phyloP scores from a whole-genome alignment of 345 rosid genomes.

The Orychophragmus violaceus region DNA sequence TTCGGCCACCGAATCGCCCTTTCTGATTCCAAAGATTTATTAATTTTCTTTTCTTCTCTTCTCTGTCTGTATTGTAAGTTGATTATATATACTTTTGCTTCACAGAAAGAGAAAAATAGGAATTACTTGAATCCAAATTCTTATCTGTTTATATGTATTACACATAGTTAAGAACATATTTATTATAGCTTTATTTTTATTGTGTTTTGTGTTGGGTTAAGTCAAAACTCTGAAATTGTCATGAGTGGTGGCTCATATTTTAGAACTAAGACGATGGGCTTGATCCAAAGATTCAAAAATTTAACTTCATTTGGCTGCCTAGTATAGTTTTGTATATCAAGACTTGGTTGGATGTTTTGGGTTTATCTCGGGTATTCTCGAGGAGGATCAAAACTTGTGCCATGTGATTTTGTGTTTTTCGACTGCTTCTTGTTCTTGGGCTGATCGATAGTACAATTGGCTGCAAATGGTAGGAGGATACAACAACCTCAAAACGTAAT shows the following conservation, averaged over 20 bases:
- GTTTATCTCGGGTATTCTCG: not conserved
- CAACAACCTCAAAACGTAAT: not conserved
- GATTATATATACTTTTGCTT: conserved; percentile 12
- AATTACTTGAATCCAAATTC: conserved; percentile 9
- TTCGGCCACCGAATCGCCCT: conserved; percentile 46
- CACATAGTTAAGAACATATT: not conserved
- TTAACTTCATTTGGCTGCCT: not conserved
- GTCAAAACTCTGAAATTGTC: not conserved
- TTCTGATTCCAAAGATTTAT: conserved; percentile 23
- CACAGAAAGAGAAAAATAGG: conserved; percentile 14
- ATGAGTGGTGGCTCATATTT: not conserved
- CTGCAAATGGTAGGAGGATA: too few species aligned
- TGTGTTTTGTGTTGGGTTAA: not conserved
- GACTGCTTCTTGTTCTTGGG: not conserved
- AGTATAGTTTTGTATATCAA: not conserved
- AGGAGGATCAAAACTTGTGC: not conserved
- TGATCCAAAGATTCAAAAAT: not conserved
- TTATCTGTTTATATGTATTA: not conserved
- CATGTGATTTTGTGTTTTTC: too few species aligned
- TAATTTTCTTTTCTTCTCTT: not conserved
- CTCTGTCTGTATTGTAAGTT: conserved; percentile 17
- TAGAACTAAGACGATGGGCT: not conserved
- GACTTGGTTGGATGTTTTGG: not conserved
- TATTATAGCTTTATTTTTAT: not conserved
- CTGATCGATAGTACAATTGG: not conserved